Conservation (phyloP, 164 flowering plant genomes). For the Tetracentron sinense region DNA sequence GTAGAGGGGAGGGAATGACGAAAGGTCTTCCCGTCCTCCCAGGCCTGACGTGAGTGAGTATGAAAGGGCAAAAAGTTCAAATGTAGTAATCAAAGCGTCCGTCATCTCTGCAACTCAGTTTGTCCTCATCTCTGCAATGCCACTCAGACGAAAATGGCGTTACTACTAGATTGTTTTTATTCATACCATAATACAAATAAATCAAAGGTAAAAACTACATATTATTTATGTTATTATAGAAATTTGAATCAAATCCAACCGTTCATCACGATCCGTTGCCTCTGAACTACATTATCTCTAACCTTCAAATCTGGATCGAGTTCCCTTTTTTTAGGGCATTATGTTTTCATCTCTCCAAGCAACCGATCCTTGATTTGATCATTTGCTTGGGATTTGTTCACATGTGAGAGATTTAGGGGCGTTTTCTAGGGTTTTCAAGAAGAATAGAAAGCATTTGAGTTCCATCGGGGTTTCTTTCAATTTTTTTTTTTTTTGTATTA, state of each 20-base stretch:
- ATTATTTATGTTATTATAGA: not conserved
- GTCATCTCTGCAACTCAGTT: conserved; percentile 2
- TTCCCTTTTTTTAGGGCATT: not conserved
- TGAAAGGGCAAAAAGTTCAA: too few relatives aligned
- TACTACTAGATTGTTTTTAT: not conserved
- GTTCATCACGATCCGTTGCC: not conserved
- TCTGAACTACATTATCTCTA: not conserved
- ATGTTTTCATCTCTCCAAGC: not conserved
- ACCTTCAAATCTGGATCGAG: conserved; percentile 19
- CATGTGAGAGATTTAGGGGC: not conserved
- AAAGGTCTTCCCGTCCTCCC: too few relatives aligned
- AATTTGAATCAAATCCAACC: conserved; percentile 1
- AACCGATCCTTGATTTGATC: not conserved
- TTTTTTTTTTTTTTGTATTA: too few relatives aligned
- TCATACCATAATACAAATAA: not conserved
- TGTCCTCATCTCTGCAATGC: conserved; percentile 3
- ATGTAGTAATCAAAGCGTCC: too few relatives aligned
- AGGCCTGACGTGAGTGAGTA: too few relatives aligned
- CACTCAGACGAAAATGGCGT: not conserved
- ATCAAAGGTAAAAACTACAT: not conserved
- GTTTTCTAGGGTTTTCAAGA: not conserved
- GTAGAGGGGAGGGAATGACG: too few relatives aligned
- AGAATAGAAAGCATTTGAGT: too few relatives aligned
- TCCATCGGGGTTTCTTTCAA: too few relatives aligned
- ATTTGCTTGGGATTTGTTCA: not conserved